phyloP scores from a whole-genome alignment of 176 grass and related monocot species.

The Canna indica region DNA sequence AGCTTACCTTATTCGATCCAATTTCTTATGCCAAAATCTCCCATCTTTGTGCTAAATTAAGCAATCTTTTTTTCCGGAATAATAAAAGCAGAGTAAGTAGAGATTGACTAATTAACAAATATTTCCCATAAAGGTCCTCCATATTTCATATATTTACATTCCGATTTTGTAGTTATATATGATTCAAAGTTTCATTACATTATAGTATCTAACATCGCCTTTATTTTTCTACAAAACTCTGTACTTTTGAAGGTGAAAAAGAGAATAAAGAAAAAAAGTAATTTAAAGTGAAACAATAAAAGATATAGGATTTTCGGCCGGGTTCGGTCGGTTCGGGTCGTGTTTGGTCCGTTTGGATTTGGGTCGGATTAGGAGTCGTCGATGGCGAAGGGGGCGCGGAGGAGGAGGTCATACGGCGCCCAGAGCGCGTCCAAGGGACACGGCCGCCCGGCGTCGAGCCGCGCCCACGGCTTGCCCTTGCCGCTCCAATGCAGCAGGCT shows the following conservation, averaged over 20 bases:
- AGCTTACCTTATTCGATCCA: background rate
- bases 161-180: too few species aligned
- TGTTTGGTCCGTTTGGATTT: background rate
- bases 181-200: too few species aligned
- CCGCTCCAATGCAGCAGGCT: conserved; percentile 23
- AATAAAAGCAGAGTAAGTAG: too few species aligned
- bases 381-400: conserved; percentile 11
- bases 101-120: too few species aligned
- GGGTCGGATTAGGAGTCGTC: background rate
- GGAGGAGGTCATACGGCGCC: conserved; percentile 21
- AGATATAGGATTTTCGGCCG: background rate
- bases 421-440: conserved; percentile 18
- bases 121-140: too few species aligned
- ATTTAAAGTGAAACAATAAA: background rate
- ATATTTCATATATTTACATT: too few species aligned
- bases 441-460: conserved; percentile 18
- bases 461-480: conserved; percentile 19
- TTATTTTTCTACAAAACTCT: too few species aligned
- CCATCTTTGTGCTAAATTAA: too few species aligned
- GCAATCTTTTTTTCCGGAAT: too few species aligned
- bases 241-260: too few species aligned
- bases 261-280: background rate
- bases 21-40: too few species aligned
- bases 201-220: too few species aligned
- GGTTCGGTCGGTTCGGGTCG: background rate